These are phyloP conservation scores for Stentor roeselii DNA, from an alignment of 73 alveolate species.

Conservation along the genomic window DNA sequence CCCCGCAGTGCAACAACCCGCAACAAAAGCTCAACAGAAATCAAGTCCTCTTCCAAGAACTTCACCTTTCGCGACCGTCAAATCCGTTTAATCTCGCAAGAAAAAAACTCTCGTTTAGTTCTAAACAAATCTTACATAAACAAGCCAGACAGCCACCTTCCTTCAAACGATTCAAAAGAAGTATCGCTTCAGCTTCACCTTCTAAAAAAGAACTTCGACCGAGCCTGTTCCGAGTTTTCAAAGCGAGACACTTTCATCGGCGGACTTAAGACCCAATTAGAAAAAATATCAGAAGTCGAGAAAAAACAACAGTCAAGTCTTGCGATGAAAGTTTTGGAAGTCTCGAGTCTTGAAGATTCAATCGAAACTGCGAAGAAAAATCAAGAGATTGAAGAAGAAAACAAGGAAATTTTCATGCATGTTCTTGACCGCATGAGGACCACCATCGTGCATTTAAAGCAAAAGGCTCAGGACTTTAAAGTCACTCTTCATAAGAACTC, in stretches of 20 bases:
- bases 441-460: not conserved
- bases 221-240: not conserved
- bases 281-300: not conserved
- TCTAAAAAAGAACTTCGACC: conserved; percentile 7
- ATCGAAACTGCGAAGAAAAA: not conserved
- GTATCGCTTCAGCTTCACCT: not conserved
- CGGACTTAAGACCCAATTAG: not conserved
- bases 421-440: conserved; percentile 14
- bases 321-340: not conserved
- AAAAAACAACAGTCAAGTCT: not conserved
- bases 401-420: conserved; percentile 1
- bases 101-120: not conserved
- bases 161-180: not conserved
- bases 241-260: not conserved
- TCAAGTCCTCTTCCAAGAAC: not conserved
- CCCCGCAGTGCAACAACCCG: not conserved
- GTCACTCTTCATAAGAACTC: not conserved
- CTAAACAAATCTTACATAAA: not conserved
- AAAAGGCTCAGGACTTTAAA: not conserved
- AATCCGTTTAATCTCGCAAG: not conserved
- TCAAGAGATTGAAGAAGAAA: conserved; percentile 17
- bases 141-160: not conserved
- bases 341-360: not conserved
- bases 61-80: not conserved
- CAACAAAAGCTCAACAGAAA: not conserved